Base-by-base conservation (phyloP, 2,329 filamentous ascomycete genomes). In the Xylariomycetidae sp. region DNA sequence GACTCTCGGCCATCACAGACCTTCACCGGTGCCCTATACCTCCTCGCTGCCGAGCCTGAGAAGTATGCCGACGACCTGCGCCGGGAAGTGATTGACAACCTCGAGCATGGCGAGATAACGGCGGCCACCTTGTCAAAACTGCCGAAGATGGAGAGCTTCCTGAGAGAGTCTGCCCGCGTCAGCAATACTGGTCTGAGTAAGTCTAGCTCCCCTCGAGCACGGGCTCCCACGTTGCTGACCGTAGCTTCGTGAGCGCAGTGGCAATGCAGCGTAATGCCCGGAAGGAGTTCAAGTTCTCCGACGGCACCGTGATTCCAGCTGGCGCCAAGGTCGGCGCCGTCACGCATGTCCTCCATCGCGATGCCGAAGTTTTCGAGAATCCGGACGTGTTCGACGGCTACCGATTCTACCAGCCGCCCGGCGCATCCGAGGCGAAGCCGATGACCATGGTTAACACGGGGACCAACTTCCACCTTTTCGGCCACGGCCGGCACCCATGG, bases 231-330 rank as follows among this genome's bases (percentile, higher is more conserved):
- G n/a, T n/a, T n/a, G n/a, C n/a, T n/a, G n/a, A n/a, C n/a, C n/a
- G n/a, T n/a, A n/a, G n/a, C n/a, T n/a, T n/a, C n/a, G n/a, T n/a
- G n/a, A n/a, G n/a, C n/a, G 14, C 20, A 34, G 35, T 34, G 35
- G 31, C 35, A 3, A 38, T 38, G 25, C 35, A 38, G 24, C n/a
- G 35, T 10, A 38, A 38, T 20, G 36, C 36, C 18, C 16, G 31
- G n/a, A 19, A 35, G 18, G 27, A 38, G 10, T 38, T 38, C 26
- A 34, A 20, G 10, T 38, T 38, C 32, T 25, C 12, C 19, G 36
- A 38, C 27, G 32, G 36, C 1, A 38, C 31, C 10, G 26, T 38
- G 10, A 26, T 38, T 9, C 36, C 36, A 10, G 17, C 19, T 4
- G 36, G 36, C 13, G 16, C 36, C 10, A 34, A 35, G 27, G 23